phyloP scores from a whole-genome alignment of 2,329 filamentous ascomycete genomes.

The Monilinia fructigena region DNA sequence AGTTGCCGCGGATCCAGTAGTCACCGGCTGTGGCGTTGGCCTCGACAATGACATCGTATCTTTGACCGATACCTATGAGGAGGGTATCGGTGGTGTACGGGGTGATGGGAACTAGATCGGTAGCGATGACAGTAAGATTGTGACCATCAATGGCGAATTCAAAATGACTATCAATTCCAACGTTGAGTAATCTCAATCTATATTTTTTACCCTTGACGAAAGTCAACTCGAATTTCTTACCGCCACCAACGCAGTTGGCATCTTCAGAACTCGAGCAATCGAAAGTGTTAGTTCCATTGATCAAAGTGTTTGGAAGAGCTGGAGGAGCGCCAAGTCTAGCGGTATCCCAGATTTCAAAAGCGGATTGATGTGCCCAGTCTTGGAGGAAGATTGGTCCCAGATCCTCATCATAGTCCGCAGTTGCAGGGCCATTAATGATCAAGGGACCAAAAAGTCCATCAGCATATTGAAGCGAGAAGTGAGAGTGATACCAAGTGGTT shows the following conservation, averaged over 20 bases:
- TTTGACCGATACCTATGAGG: slow-evolving; percentile 58
- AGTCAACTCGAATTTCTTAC: slow-evolving; percentile 37
- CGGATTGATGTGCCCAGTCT: slow-evolving; percentile 38
- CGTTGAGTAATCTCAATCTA: slow-evolving; percentile 48
- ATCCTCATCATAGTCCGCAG: slow-evolving; percentile 55
- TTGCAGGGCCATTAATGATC: slow-evolving; percentile 59
- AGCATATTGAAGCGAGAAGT: slow-evolving; percentile 37
- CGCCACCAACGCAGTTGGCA: slow-evolving; percentile 34
- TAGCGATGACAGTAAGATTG: slow-evolving; percentile 54
- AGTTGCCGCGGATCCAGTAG: slow-evolving; percentile 54
- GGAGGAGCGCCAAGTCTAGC: slow-evolving; percentile 33
- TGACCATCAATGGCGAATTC: slow-evolving; percentile 57
- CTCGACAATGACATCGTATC: slow-evolving; percentile 47
- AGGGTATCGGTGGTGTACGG: slow-evolving; percentile 52
- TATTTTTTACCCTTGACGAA: slow-evolving; percentile 44
- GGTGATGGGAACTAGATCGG: slow-evolving; percentile 57
- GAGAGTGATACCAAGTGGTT: slow-evolving; percentile 39
- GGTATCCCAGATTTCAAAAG: slow-evolving; percentile 33
- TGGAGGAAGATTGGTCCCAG: slow-evolving; percentile 36
- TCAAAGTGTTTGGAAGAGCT: slow-evolving; percentile 34
- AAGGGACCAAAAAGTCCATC: slow-evolving; percentile 57
- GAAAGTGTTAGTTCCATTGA: slow-evolving; percentile 39
- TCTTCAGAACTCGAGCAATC: slow-evolving; percentile 31
- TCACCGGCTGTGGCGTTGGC: slow-evolving; percentile 55
- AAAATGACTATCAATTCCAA: slow-evolving; percentile 46